Evolutionary conservation across 371 early-diverging fungal species (phyloP).

Genomic region (Syncephalastrum sp.): DNA sequence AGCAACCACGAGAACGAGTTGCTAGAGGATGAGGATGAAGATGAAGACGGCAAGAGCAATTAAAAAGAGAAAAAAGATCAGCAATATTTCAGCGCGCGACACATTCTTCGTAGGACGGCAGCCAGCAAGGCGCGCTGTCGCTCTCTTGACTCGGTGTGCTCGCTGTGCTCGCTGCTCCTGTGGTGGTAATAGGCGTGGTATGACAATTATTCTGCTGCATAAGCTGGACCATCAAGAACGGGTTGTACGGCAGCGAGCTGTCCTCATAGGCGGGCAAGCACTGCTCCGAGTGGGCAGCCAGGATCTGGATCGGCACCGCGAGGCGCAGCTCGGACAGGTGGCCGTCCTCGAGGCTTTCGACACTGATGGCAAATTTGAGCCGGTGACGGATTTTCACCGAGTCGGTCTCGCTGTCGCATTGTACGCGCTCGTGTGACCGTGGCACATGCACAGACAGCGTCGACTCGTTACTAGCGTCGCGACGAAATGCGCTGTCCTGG

Average conservation of each 20-base stretch:
- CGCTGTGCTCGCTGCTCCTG: no score
- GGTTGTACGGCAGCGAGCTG: constrained; percentile 35
- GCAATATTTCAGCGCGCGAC: no score
- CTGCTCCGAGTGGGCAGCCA: constrained; percentile 14
- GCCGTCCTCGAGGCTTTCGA: constrained; percentile 32
- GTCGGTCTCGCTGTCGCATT: constrained; percentile 31
- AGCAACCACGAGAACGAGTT: not conserved
- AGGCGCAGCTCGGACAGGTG: constrained; percentile 37
- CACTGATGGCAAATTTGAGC: constrained; percentile 30
- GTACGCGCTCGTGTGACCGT: constrained; percentile 1
- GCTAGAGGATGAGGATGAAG: not conserved
- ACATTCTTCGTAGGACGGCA: no score
- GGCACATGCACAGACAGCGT: no score
- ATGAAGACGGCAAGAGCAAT: not conserved
- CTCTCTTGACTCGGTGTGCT: no score
- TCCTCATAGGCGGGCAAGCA: constrained; percentile 36
- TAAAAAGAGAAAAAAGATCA: no score
- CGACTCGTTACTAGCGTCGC: no score
- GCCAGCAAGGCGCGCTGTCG: no score
- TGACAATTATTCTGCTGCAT: constrained; percentile 4
- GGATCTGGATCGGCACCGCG: constrained; percentile 25
- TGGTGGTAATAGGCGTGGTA: not conserved
- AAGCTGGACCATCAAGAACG: constrained; percentile 17
- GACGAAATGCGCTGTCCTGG: not conserved
- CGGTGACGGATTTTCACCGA: constrained; percentile 33